These are phyloP conservation scores for Nakazawaea siamensis DNA, from an alignment of 805 yeast genomes.

Conservation along the genomic window DNA sequence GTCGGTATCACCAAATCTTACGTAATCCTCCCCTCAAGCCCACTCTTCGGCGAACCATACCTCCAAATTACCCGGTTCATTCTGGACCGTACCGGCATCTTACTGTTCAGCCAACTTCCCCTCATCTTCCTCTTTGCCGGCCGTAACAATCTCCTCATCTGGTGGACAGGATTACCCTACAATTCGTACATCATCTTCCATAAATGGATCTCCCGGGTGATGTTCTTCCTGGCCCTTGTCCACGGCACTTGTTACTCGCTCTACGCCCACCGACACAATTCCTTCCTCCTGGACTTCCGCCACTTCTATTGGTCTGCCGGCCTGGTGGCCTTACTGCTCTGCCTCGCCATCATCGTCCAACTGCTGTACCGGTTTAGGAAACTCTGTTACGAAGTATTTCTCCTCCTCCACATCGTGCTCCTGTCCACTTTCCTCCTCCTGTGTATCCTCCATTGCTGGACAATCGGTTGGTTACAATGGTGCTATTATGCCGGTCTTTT, in stretches of 20 bases:
- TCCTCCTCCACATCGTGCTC: constrained; percentile 32
- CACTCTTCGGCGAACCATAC: constrained; percentile 13
- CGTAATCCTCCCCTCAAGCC: constrained; percentile 8
- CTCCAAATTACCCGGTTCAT: constrained; percentile 29
- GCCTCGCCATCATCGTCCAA: constrained; percentile 34
- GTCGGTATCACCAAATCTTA: constrained; percentile 13
- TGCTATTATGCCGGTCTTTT: constrained; percentile 26
- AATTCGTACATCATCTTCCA: constrained; percentile 33
- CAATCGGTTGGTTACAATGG: constrained; percentile 33
- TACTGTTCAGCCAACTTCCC: constrained; percentile 36
- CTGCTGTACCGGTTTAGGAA: constrained; percentile 37
- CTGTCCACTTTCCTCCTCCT: constrained; percentile 39
- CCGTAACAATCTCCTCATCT: constrained; percentile 45
- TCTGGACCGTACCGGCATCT: constrained; percentile 51
- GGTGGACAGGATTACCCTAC: constrained; percentile 43
- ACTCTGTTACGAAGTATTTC: constrained; percentile 37
- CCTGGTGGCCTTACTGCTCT: constrained; percentile 26
- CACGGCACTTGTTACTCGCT: constrained; percentile 21
- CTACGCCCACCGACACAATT: constrained; percentile 20
- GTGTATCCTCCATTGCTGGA: constrained; percentile 35
- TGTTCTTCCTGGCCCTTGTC: constrained; percentile 18
- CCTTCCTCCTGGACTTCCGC: constrained; percentile 3
- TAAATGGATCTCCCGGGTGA: constrained; percentile 31
- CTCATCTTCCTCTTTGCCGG: constrained; percentile 47
- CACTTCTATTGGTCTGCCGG: constrained; percentile 14